Evolutionary conservation across 805 yeast species (phyloP).

Genomic region (Phaffomyces opuntiae): DNA sequence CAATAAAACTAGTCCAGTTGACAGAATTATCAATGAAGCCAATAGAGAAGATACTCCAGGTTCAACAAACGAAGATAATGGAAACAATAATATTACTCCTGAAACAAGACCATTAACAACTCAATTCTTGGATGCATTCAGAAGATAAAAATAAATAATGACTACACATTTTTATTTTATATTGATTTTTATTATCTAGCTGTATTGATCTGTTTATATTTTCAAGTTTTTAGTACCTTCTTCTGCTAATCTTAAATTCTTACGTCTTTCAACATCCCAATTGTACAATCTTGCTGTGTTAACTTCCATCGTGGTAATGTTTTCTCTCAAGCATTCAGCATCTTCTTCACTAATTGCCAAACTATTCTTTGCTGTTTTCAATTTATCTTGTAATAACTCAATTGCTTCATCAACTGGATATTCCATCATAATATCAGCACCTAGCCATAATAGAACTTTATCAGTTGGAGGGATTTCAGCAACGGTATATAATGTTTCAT

Average conservation of each 20-base stretch:
- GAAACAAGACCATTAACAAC: conserved; percentile 38
- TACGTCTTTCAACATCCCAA: conserved; percentile 79
- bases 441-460: conserved; percentile 87
- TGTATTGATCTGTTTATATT: conserved; percentile 1
- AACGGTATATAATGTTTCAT: conserved; percentile 84
- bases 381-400: conserved; percentile 54
- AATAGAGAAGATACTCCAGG: conserved; percentile 10
- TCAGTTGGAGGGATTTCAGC: conserved; percentile 64
- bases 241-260: conserved; percentile 36
- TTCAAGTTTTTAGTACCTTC: conserved; percentile 31
- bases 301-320: conserved; percentile 96
- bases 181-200: neutral
- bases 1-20: conserved; percentile 2
- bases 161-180: neutral
- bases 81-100: conserved; percentile 9
- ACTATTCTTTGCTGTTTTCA: conserved; percentile 54
- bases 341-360: conserved; percentile 69
- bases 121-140: conserved; percentile 41
- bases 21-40: conserved; percentile 4
- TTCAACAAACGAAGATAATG: conserved; percentile 20
- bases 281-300: conserved; percentile 89
- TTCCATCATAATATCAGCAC: conserved; percentile 96
- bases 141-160: conserved; percentile 22
- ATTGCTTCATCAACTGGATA: conserved; percentile 87
- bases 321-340: conserved; percentile 74